Evolutionary conservation across 2,329 filamentous ascomycete species (phyloP).

Genomic region (Xylariaceae sp.): DNA sequence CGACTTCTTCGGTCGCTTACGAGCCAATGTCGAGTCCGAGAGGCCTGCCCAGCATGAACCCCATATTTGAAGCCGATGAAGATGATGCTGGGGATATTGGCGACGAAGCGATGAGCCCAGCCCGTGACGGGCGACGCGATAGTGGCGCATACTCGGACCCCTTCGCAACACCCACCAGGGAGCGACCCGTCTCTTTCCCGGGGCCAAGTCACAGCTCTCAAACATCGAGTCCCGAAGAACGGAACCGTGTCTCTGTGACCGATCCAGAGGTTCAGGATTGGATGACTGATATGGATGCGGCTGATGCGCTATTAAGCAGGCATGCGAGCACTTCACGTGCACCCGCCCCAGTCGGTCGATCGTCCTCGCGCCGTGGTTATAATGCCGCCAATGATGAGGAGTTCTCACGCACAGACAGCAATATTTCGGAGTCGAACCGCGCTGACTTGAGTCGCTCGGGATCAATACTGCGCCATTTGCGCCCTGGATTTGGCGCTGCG

Average conservation of each 20-base stretch:
- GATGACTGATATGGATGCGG: constrained; percentile 51
- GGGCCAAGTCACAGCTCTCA: constrained; percentile 33
- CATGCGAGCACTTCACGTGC: constrained; percentile 36
- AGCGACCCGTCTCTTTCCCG: constrained; percentile 25
- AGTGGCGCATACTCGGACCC: constrained; percentile 39
- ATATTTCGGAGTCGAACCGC: constrained; percentile 49
- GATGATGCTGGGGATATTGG: constrained; percentile 38
- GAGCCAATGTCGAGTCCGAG: constrained; percentile 27
- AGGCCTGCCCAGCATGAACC: constrained; percentile 44
- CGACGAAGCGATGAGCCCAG: constrained; percentile 25
- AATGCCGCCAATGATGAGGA: constrained; percentile 38
- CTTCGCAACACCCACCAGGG: constrained; percentile 42
- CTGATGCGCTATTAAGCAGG: constrained; percentile 45
- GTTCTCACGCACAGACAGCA: constrained; percentile 47
- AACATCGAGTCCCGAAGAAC: constrained; percentile 40
- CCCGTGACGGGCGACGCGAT: constrained; percentile 19
- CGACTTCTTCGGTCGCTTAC: constrained; percentile 28
- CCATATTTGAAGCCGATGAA: constrained; percentile 55
- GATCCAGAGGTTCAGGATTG: constrained; percentile 54
- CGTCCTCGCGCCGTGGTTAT: constrained; percentile 15
- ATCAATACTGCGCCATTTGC: constrained; percentile 34
- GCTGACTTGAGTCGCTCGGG: constrained; percentile 37
- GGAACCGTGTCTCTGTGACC: constrained; percentile 24
- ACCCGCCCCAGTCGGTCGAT: constrained; percentile 16
- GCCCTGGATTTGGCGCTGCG: constrained; percentile 32